Evolutionary conservation across 1,284 basidiomycete species (phyloP).

Genomic region (Microbotryum silenes-acaulis): DNA sequence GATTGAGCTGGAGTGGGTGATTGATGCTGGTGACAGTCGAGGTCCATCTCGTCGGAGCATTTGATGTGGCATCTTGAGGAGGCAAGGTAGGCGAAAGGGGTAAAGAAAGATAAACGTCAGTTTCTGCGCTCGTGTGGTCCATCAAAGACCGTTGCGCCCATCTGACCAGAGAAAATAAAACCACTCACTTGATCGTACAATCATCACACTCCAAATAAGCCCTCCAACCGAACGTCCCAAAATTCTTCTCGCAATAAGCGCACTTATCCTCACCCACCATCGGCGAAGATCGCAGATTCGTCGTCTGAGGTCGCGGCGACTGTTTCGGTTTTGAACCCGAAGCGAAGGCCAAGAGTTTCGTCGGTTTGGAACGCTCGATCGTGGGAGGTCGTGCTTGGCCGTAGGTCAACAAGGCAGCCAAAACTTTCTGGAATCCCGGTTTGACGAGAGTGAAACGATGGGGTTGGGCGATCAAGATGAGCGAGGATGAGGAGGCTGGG

Average conservation of each 20-base stretch:
- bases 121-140: neutral
- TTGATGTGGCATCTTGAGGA: slow-evolving; percentile 20
- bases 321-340: slow-evolving; percentile 20
- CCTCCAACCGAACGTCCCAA: slow-evolving; percentile 65
- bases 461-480: slow-evolving; percentile 46
- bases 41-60: slow-evolving; percentile 16
- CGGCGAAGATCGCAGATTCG: neutral
- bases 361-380: slow-evolving; percentile 9
- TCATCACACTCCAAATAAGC: slow-evolving; percentile 80
- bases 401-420: slow-evolving; percentile 17
- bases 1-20: neutral
- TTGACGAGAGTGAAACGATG: slow-evolving; percentile 81
- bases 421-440: slow-evolving; percentile 55
- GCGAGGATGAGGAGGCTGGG: neutral
- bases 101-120: neutral
- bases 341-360: slow-evolving; percentile 4
- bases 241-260: slow-evolving; percentile 69
- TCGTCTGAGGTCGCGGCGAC: slow-evolving; percentile 36
- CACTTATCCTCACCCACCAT: slow-evolving; percentile 49
- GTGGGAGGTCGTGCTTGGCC: neutral
- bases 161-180: neutral
- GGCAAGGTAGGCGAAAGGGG: neutral
- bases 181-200: slow-evolving; percentile 59
- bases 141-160: too few relatives aligned
- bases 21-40: neutral